phyloP scores from a whole-genome alignment of 1,139 yeast genomes.

The Candida freyschussii region DNA sequence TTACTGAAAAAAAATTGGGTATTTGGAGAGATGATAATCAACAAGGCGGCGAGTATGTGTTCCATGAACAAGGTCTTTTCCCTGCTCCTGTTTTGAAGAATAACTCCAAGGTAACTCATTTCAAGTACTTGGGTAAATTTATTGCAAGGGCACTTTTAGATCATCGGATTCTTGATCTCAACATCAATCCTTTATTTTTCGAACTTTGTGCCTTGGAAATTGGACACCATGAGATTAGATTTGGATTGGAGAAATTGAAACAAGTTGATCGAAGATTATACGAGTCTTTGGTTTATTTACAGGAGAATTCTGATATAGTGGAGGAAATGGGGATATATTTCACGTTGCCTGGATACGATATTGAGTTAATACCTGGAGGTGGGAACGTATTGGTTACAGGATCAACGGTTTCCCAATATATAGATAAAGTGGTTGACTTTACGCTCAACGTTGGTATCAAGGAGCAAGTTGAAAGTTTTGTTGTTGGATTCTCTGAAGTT shows the following conservation, averaged over 20 bases:
- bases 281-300: slow-evolving; percentile 51
- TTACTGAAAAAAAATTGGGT: slow-evolving; percentile 48
- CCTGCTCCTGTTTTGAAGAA: slow-evolving; percentile 56
- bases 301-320: slow-evolving; percentile 35
- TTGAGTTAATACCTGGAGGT: slow-evolving; percentile 58
- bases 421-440: slow-evolving; percentile 53
- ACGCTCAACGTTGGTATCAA: slow-evolving; percentile 62
- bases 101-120: slow-evolving; percentile 42
- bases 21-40: slow-evolving; percentile 65
- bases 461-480: slow-evolving; percentile 63
- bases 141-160: slow-evolving; percentile 85
- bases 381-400: slow-evolving; percentile 42
- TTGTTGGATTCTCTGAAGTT: slow-evolving; percentile 77
- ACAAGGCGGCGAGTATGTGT: slow-evolving; percentile 38
- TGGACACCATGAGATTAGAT: slow-evolving; percentile 19
- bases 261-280: slow-evolving; percentile 60
- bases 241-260: slow-evolving; percentile 37
- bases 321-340: slow-evolving; percentile 58
- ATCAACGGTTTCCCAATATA: slow-evolving; percentile 54
- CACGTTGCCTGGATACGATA: slow-evolving; percentile 71
- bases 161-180: slow-evolving; percentile 78
- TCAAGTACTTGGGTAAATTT: slow-evolving; percentile 71
- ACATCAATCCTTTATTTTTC: slow-evolving; percentile 70
- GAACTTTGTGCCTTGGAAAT: slow-evolving; percentile 32
- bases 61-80: slow-evolving; percentile 53